Evolutionary conservation across 2,329 filamentous ascomycete species (phyloP).

Genomic region (Apiospora sp.): DNA sequence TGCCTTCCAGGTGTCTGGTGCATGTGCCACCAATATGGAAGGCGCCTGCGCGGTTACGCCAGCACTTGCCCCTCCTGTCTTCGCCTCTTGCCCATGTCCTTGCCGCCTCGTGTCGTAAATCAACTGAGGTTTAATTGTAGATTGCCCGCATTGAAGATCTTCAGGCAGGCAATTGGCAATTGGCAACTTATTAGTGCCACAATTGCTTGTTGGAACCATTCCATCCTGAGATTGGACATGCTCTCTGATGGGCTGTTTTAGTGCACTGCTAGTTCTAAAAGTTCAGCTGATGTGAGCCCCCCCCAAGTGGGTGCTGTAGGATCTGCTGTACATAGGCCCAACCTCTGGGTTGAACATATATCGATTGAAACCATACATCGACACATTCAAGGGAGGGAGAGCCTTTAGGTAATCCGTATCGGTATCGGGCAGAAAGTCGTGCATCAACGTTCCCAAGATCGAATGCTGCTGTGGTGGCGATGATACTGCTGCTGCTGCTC

Average conservation of each 20-base stretch:
- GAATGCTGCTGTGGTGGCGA: background rate
- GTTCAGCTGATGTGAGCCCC: conserved; percentile 18
- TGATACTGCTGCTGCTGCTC: background rate
- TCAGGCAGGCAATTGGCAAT: background rate
- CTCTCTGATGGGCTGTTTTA: background rate
- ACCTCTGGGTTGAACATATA: background rate
- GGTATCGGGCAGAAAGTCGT: background rate
- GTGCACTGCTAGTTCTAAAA: background rate
- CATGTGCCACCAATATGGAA: background rate
- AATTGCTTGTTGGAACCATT: background rate
- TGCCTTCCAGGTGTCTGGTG: conserved; percentile 3
- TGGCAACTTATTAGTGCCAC: background rate
- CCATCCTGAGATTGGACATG: background rate
- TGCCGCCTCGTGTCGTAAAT: background rate
- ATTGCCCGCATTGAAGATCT: background rate
- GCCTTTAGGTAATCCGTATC: background rate
- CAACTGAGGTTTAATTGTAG: background rate
- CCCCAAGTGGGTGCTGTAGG: background rate
- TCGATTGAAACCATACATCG: background rate
- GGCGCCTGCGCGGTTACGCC: background rate
- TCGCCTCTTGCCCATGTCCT: background rate
- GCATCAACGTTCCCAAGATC: background rate
- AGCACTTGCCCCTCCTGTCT: background rate
- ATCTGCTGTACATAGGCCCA: background rate
- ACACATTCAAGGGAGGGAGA: background rate